Percentiles rank a stretch among this genome's conserved stretches.
Conservation (phyloP, 169 alveolate genomes). For the Pseudocohnilembus persalinus region DNA sequence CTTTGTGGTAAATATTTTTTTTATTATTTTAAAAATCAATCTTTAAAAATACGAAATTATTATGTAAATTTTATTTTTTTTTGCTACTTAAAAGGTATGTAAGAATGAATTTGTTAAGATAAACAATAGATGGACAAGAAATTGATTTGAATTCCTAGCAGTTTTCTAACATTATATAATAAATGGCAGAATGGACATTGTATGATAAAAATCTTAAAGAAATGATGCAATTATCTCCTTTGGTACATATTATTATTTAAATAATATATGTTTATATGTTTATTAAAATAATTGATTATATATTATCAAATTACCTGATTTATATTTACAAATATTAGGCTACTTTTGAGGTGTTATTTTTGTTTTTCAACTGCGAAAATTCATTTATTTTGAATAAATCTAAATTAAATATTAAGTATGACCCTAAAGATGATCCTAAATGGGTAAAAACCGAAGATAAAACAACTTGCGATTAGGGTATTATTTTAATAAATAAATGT, state of each 20-base stretch:
- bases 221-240: background rate
- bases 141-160: background rate
- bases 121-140: background rate
- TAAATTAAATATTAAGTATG: background rate
- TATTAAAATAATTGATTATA: no score
- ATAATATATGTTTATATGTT: no score
- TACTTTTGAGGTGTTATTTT: background rate
- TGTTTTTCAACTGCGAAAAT: background rate
- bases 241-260: background rate
- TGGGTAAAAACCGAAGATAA: background rate
- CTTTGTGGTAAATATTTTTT: background rate
- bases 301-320: no score
- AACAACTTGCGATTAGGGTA: background rate
- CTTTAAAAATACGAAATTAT: no score
- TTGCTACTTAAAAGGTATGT: background rate
- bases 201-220: background rate
- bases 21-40: no score
- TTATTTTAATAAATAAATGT: background rate
- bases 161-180: background rate
- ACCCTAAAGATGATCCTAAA: background rate
- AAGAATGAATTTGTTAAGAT: background rate
- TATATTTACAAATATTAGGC: no score
- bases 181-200: background rate
- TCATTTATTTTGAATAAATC: background rate
- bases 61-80: no score